Percentiles rank a stretch among this genome's conserved stretches.
Conservation (phyloP, 345 rosid genomes). For the Durio zibethinus region DNA sequence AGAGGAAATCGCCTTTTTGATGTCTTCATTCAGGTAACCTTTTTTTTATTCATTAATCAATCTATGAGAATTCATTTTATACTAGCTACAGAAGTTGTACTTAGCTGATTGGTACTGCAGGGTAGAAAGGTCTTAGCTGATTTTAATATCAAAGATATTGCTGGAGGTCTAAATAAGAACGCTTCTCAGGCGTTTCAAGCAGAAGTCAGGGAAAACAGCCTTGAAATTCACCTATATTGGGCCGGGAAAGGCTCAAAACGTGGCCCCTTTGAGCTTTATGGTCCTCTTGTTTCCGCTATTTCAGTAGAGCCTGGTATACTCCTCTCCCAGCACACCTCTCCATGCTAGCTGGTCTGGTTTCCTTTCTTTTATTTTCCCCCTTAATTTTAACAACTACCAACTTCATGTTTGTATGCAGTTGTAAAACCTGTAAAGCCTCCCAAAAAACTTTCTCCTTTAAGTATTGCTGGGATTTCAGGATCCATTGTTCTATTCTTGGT, state of each 20-base stretch:
- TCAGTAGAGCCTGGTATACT: slow-evolving; percentile 39
- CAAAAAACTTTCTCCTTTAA: background rate
- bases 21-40: slow-evolving; percentile 37
- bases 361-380: background rate
- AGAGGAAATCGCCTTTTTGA: slow-evolving; percentile 46
- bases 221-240: slow-evolving; percentile 32
- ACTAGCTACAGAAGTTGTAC: background rate
- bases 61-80: background rate
- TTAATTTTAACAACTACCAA: background rate
- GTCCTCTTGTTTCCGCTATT: slow-evolving; percentile 63
- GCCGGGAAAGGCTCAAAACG: slow-evolving; percentile 59
- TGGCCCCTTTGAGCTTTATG: slow-evolving; percentile 35
- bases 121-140: background rate
- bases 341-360: background rate
- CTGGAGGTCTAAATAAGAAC: slow-evolving; percentile 6
- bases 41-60: background rate
- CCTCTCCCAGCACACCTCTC: background rate
- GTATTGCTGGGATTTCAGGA: slow-evolving; percentile 12
- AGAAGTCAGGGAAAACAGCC: slow-evolving; percentile 5
- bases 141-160: slow-evolving; percentile 2
- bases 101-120: background rate
- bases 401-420: slow-evolving; percentile 9
- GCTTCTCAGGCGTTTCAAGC: background rate
- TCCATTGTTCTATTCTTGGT: slow-evolving; percentile 4
- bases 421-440: background rate